These are phyloP conservation scores for Vanrija humicola DNA, from an alignment of 1,284 basidiomycete genomes.

Conservation along the genomic window DNA sequence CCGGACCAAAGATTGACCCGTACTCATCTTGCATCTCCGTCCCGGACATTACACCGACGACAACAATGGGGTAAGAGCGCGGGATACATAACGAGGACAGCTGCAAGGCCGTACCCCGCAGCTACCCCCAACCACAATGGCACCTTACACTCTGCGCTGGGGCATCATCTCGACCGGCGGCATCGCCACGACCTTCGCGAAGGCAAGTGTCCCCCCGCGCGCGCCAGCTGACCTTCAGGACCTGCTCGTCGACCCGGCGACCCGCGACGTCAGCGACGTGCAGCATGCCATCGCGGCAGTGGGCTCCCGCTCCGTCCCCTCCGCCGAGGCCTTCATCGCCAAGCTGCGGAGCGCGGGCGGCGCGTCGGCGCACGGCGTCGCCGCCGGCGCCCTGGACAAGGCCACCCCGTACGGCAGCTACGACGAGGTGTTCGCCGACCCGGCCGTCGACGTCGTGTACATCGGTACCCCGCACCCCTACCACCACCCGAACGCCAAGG, in stretches of 20 bases:
- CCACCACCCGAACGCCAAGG: constrained; percentile 70
- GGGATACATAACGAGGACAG: too few species aligned
- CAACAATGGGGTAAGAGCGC: too few species aligned
- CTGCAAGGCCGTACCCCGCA: too few species aligned
- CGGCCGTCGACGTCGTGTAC: constrained; percentile 66
- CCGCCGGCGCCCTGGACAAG: constrained; percentile 22
- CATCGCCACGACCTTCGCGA: constrained; percentile 34
- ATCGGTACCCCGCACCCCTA: constrained; percentile 77
- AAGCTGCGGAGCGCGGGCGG: constrained; percentile 9
- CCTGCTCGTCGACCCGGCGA: constrained; percentile 23
- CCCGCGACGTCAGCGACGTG: constrained; percentile 67
- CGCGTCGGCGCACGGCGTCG: constrained; percentile 21
- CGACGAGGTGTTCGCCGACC: constrained; percentile 67
- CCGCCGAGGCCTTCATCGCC: constrained; percentile 67
- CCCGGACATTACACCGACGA: too few species aligned
- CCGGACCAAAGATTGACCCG: too few species aligned
- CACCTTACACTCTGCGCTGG: constrained; percentile 30
- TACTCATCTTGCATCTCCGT: too few species aligned
- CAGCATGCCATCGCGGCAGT: constrained; percentile 70
- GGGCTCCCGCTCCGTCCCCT: constrained; percentile 68
- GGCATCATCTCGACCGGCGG: constrained; percentile 46
- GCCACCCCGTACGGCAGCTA: constrained; percentile 73
- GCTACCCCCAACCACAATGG: too few species aligned
- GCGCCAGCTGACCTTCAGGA: constrained; percentile 10
- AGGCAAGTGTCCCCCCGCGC: constrained; percentile 14